phyloP scores from a whole-genome alignment of 164 flowering plant genomes.

The Piper longum region DNA sequence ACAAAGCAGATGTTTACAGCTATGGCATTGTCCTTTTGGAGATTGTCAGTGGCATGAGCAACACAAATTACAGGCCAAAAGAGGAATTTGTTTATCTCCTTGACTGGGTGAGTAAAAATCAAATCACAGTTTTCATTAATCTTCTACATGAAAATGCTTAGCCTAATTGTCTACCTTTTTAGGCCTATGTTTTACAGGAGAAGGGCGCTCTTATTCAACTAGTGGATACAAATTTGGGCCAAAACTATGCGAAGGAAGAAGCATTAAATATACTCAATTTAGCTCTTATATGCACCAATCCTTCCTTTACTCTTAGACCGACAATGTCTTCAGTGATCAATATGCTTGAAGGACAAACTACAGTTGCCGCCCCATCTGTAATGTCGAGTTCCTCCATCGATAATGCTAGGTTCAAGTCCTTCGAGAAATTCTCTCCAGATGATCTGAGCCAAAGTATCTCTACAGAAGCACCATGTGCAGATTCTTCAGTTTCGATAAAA shows the following conservation, averaged over 20 bases:
- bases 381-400: slow-evolving; percentile 2
- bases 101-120: background rate
- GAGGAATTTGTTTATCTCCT: slow-evolving; percentile 1
- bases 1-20: slow-evolving; percentile 2
- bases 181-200: slow-evolving; percentile 67
- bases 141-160: too few species aligned
- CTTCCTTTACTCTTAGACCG: slow-evolving; percentile 69
- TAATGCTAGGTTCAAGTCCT: slow-evolving; percentile 29
- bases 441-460: slow-evolving; percentile 17
- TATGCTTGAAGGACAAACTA: slow-evolving; percentile 42
- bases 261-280: slow-evolving; percentile 45
- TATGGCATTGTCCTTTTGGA: background rate
- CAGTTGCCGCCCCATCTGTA: slow-evolving; percentile 9
- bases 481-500: slow-evolving; percentile 19
- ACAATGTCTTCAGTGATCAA: slow-evolving; percentile 55
- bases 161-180: too few species aligned
- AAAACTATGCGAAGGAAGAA: slow-evolving; percentile 37
- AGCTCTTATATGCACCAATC: slow-evolving; percentile 59
- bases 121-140: too few species aligned
- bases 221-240: slow-evolving; percentile 49
- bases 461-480: slow-evolving; percentile 32
- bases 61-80: background rate
- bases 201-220: slow-evolving; percentile 61
- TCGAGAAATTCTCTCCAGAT: slow-evolving; percentile 16
- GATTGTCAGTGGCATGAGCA: slow-evolving; percentile 1